Evolutionary conservation across 192 early-diverging fungal genomes (phyloP).

Genomic region (Coemansia sp.): DNA sequence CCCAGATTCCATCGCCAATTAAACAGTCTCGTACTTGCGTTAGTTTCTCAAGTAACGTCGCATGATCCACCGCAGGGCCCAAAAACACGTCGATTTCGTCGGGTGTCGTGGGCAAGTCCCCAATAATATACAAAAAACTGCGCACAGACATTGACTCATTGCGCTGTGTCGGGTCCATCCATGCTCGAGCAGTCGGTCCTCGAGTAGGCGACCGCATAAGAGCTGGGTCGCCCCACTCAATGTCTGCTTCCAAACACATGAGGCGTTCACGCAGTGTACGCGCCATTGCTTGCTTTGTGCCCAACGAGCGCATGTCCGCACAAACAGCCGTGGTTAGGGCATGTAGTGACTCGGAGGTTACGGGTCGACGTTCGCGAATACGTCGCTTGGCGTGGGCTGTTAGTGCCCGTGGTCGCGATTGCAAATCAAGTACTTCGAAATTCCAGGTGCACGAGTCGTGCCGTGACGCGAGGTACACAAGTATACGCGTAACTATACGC

Average conservation of each 20-base stretch:
- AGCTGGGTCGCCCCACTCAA: conserved; percentile 53
- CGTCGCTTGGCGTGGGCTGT: conserved; percentile 21
- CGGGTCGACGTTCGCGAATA: conserved; percentile 17
- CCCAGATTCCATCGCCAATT: conserved; percentile 49
- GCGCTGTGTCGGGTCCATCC: conserved; percentile 47
- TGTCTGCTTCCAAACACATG: conserved; percentile 50
- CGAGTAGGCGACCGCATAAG: conserved; percentile 46
- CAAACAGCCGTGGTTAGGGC: too few relatives aligned
- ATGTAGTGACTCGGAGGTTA: too few relatives aligned
- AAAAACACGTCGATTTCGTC: conserved; percentile 32
- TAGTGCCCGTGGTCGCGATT: conserved; percentile 12
- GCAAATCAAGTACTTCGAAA: conserved; percentile 38
- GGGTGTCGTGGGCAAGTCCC: conserved; percentile 21
- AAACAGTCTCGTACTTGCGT: conserved; percentile 35
- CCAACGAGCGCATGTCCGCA: neutral
- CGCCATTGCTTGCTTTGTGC: conserved; percentile 12
- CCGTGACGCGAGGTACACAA: conserved; percentile 28
- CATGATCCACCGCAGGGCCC: neutral
- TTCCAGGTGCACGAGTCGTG: conserved; percentile 47
- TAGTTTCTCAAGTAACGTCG: conserved; percentile 34
- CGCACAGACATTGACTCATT: conserved; percentile 49
- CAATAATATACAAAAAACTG: conserved; percentile 36
- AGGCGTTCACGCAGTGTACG: conserved; percentile 32
- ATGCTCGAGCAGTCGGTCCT: conserved; percentile 11
- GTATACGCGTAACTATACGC: conserved; percentile 30